These are phyloP conservation scores for Microcyclospora pomicola DNA, from an alignment of 2,329 filamentous ascomycete species.

Conservation along the genomic window DNA sequence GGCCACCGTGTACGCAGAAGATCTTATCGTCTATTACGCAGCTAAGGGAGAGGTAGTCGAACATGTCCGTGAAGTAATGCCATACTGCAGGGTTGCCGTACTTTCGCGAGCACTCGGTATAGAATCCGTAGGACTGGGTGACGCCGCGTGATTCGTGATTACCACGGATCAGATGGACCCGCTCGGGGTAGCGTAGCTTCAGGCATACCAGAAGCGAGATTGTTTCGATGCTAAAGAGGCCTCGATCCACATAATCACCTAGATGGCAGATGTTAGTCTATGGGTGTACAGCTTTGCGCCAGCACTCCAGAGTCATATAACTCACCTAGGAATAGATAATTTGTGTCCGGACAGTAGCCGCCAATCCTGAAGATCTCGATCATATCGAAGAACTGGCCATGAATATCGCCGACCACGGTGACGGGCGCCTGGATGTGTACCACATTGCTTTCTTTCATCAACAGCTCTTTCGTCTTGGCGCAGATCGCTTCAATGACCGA, in stretches of 20 bases:
- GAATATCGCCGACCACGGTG: slow-evolving; percentile 95
- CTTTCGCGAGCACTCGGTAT: slow-evolving; percentile 94
- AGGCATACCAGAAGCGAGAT: slow-evolving; percentile 95
- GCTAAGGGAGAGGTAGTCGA: slow-evolving; percentile 90
- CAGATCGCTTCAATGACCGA: slow-evolving; percentile 98
- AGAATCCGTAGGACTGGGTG: slow-evolving; percentile 97
- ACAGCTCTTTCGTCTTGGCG: slow-evolving; percentile 93
- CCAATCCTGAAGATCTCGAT: slow-evolving; percentile 99
- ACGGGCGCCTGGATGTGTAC: slow-evolving; percentile 92
- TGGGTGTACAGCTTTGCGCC: not conserved
- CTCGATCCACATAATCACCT: slow-evolving; percentile 72
- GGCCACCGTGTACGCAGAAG: slow-evolving; percentile 91
- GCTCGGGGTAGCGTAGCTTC: slow-evolving; percentile 89
- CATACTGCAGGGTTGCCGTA: slow-evolving; percentile 98
- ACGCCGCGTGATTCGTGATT: slow-evolving; percentile 97
- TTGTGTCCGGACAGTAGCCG: slow-evolving; percentile 92
- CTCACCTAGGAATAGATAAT: slow-evolving; percentile 89
- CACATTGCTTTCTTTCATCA: slow-evolving; percentile 99
- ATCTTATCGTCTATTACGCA: slow-evolving; percentile 99
- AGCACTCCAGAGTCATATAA: not conserved
- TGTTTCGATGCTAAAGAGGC: slow-evolving; percentile 96
- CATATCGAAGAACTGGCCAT: slow-evolving; percentile 97
- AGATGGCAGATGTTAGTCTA: not conserved
- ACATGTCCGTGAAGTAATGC: slow-evolving; percentile 99
- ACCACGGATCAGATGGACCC: slow-evolving; percentile 89